Base-by-base conservation (phyloP, 1,284 basidiomycete species). In the Waitea zeae region DNA sequence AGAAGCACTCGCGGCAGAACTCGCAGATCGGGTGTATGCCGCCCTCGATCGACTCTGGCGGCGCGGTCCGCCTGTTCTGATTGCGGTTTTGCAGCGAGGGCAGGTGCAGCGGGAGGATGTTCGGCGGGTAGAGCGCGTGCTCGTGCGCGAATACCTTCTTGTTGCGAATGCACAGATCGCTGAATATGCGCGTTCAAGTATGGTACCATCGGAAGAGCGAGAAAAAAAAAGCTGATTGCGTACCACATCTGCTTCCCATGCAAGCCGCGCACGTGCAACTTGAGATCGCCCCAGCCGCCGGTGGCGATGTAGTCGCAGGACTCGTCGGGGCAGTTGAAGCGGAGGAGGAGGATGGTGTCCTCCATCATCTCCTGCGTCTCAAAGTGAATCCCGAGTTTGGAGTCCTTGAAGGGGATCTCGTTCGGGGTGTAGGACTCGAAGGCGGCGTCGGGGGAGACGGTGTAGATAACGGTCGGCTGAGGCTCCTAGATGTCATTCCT, bases 101-200 rank as follows among this genome's bases (percentile, higher is more conserved):
- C 18, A 93, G 61, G 54, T 98, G 93, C 1, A 71, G 44, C 4
- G 70, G 61, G 1, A 97, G 64, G 43, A 80, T 50, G 47, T 70
- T 61, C 2, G 70, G 64, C 1, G 77, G 66, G 50, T 93, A 96
- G 13, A 96, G 54, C 0, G 77, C 70, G 51, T 97, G 95, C 53
- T 98, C 93, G 53, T 98, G 92, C 0, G 87, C 67, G 56, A 98
- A 98, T 32, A 97, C 83, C 46, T 95, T 96, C 58, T 97, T 90
- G 56, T 71, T 67, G 27, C 75, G 67, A 38, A 92, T 77, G 51
- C 95, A 98, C 2, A 98, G 53, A 46, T 90, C 86, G 49, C 87
- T 89, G 42, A 7, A n/a, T n/a, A n/a, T n/a, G n/a, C n/a, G n/a
- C n/a, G n/a, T n/a, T n/a, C n/a, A n/a, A n/a, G n/a, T n/a, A n/a